Evolutionary conservation across 2,329 filamentous ascomycete species (phyloP), one percentile per base, ranked within the genome.

Genomic region (Rhinocladiella mackenziei): DNA sequence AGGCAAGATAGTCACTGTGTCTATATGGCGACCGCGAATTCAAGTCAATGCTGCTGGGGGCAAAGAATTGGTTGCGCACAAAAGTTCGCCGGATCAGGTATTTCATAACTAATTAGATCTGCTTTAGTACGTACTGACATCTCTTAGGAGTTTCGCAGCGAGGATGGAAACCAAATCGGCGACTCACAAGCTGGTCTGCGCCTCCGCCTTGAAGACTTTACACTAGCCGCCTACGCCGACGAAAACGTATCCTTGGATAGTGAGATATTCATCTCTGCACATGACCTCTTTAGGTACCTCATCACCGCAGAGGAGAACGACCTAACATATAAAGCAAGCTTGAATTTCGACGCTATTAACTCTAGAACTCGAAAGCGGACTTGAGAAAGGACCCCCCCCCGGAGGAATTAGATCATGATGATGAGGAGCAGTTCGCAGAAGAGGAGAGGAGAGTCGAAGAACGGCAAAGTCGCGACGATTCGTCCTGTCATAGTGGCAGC

Each of bases 21-120:
- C 56, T 17, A 42, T 65, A 23, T 65, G 61, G 62, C 56, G 59
- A 35, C 50, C 61, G 23, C 48, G 41, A 3, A 28, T 41, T 32
- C 50, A 57, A 26, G n/a, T n/a, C n/a, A 35, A 20, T 23, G 42
- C 51, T 37, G 57, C 48, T 5, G 43, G 43, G 33, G 59, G 42
- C 14, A 29, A 43, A 22, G 6, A 53, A 8, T 48, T 56, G 45
- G 30, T 50, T 33, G 58, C n/a, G 53, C 44, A 39, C 18, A 39
- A 7, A 39, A 37, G 20, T 40, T 52, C 30, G 31, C 50, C 17
- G 44, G 50, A 29, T 39, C 48, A 36, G 43, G 54, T 41, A 39
- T 25, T 42, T 10, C 15, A n/a, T n/a, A n/a, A n/a, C n/a, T 44
- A 22, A 28, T 10, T 39, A 25, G 33, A 36, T 39, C 37, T 33